Percentiles rank a stretch among this genome's conserved stretches.
Evolutionary conservation across 305 asterid genomes (phyloP).

Genomic region (Fraxinus floribunda): DNA sequence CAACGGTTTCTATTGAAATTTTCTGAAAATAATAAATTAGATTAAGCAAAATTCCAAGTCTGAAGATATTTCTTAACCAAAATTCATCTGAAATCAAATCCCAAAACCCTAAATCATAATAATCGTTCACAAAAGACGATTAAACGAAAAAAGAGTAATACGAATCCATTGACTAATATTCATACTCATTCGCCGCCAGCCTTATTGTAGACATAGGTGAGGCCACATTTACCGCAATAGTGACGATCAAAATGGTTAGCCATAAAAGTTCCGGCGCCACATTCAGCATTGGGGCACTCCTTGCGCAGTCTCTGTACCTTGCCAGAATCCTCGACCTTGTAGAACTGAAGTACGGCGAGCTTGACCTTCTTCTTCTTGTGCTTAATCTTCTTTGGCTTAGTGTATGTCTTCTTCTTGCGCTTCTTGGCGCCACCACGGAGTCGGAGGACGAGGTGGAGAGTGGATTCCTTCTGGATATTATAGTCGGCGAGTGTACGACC

Average conservation of each 20-base stretch:
- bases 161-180: neutral
- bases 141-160: neutral
- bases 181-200: conserved; percentile 36
- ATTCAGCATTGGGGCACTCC: conserved; percentile 48
- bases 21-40: neutral
- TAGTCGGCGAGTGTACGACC: conserved; percentile 45
- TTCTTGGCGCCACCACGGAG: conserved; percentile 53
- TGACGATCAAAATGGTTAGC: conserved; percentile 49
- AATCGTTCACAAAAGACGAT: conserved; percentile 19
- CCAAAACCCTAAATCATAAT: conserved; percentile 17
- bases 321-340: conserved; percentile 48
- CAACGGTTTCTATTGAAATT: too few species aligned
- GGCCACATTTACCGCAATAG: conserved; percentile 51
- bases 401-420: conserved; percentile 56
- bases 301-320: conserved; percentile 49
- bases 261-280: conserved; percentile 52
- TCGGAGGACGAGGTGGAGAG: conserved; percentile 47
- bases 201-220: conserved; percentile 48
- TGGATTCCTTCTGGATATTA: conserved; percentile 44
- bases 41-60: conserved; percentile 1
- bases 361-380: conserved; percentile 50
- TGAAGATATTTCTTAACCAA: conserved; percentile 14
- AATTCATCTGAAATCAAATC: conserved; percentile 17
- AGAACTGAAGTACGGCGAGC: conserved; percentile 44
- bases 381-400: conserved; percentile 51